Evolutionary conservation across 306 rosid species (phyloP).

Genomic region (Vigna mungo): DNA sequence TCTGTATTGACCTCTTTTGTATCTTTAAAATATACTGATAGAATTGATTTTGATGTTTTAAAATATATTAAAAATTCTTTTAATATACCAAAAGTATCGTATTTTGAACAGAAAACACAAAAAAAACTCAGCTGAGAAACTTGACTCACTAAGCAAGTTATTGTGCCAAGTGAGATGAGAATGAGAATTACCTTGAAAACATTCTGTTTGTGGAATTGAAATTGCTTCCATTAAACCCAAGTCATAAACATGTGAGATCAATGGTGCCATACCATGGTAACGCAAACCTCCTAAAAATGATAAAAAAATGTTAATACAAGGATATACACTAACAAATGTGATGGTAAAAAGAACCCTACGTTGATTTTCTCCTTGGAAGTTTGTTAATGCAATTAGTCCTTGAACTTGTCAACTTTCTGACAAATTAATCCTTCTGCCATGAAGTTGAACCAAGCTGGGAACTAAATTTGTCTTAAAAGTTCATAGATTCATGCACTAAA

Average conservation of each 20-base stretch:
- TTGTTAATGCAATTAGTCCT: not conserved
- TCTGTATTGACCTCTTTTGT: no score
- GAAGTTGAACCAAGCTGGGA: not conserved
- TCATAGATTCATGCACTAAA: not conserved
- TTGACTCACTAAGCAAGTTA: no score
- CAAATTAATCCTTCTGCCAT: not conserved
- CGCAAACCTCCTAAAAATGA: conserved; percentile 81
- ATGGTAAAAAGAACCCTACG: not conserved
- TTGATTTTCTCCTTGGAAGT: conserved; percentile 3
- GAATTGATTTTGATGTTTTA: no score
- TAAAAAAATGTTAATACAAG: conserved; percentile 4
- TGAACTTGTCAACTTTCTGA: not conserved
- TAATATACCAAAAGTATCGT: no score
- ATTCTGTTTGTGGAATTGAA: conserved; percentile 87
- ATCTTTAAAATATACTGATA: no score
- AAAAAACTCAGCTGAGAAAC: no score
- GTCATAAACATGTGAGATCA: conserved; percentile 87
- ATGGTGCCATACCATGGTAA: conserved; percentile 98
- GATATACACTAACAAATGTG: not conserved
- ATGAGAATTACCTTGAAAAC: conserved; percentile 70
- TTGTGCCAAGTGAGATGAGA: not conserved
- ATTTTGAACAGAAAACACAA: no score
- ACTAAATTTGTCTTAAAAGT: not conserved
- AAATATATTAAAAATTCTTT: no score
- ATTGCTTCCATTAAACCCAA: conserved; percentile 92